Evolutionary conservation across 352 stramenopile genomes (phyloP).

Genomic region (Phytophthora europaea): DNA sequence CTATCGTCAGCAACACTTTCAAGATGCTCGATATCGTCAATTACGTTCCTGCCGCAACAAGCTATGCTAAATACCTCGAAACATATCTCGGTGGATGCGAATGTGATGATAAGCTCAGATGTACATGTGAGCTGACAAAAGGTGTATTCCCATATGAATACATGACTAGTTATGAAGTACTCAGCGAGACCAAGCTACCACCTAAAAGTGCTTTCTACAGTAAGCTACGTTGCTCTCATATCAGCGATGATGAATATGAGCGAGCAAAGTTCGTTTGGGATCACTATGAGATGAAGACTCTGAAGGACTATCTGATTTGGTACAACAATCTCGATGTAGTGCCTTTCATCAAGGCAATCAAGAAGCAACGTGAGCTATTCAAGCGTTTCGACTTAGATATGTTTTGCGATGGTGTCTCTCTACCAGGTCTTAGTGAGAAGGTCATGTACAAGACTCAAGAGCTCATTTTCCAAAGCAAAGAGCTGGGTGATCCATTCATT

Average conservation of each 20-base stretch:
- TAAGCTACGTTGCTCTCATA: constrained; percentile 22
- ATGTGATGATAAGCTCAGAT: constrained; percentile 41
- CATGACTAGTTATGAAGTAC: constrained; percentile 38
- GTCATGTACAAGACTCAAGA: constrained; percentile 41
- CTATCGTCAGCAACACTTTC: constrained; percentile 27
- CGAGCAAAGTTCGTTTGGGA: constrained; percentile 41
- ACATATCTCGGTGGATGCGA: constrained; percentile 45
- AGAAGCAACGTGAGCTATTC: constrained; percentile 29
- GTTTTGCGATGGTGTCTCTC: constrained; percentile 35
- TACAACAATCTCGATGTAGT: constrained; percentile 28
- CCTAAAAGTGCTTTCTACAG: constrained; percentile 35
- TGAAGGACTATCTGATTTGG: constrained; percentile 50
- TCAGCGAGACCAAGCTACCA: constrained; percentile 32
- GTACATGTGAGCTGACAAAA: constrained; percentile 33
- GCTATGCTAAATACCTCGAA: constrained; percentile 40
- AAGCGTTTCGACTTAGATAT: constrained; percentile 38
- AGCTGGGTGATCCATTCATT: constrained; percentile 2
- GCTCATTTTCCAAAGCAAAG: constrained; percentile 7
- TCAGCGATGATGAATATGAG: too few relatives aligned
- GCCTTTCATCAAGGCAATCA: constrained; percentile 17
- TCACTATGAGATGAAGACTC: constrained; percentile 47
- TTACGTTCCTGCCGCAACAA: constrained; percentile 43
- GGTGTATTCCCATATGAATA: constrained; percentile 48
- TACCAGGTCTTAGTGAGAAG: constrained; percentile 30
- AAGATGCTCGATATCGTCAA: constrained; percentile 49